These are phyloP conservation scores for Isatis tinctoria DNA, from an alignment of 345 rosid species.

Conservation along the genomic window DNA sequence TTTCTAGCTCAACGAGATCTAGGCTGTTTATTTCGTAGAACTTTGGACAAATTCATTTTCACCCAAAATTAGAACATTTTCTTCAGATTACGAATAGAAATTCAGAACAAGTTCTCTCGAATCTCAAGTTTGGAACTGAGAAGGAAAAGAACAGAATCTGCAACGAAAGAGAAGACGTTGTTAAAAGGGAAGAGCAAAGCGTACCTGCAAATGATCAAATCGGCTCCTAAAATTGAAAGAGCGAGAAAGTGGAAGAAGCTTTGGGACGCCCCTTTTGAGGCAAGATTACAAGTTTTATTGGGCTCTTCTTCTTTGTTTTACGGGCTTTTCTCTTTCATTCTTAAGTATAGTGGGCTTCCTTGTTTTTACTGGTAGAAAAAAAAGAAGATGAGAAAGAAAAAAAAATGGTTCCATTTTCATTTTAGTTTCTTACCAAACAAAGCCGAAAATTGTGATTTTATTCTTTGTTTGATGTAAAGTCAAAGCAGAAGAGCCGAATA, in stretches of 20 bases:
- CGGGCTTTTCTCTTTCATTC: not conserved
- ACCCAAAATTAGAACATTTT: not conserved
- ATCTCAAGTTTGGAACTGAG: not conserved
- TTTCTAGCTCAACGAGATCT: not conserved
- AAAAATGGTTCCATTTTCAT: not conserved
- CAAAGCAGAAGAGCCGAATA: too few relatives aligned
- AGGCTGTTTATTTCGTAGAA: not conserved
- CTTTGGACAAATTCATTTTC: not conserved
- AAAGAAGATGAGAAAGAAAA: not conserved
- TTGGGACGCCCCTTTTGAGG: not conserved
- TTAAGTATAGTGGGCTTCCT: not conserved
- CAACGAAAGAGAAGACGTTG: not conserved
- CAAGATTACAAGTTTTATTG: not conserved
- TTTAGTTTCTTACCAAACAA: too few relatives aligned
- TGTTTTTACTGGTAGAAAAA: not conserved
- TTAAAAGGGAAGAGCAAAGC: not conserved
- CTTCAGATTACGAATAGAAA: not conserved
- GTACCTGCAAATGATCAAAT: conserved; percentile 1
- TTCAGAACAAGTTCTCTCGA: not conserved
- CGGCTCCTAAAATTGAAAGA: not conserved
- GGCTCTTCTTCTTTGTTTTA: not conserved
- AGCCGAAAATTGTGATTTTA: too few relatives aligned
- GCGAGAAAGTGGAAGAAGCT: not conserved
- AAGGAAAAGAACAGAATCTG: not conserved
- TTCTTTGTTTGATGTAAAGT: too few relatives aligned